Base-by-base conservation (phyloP, 164 flowering plant species). In the Vitis rupestris region DNA sequence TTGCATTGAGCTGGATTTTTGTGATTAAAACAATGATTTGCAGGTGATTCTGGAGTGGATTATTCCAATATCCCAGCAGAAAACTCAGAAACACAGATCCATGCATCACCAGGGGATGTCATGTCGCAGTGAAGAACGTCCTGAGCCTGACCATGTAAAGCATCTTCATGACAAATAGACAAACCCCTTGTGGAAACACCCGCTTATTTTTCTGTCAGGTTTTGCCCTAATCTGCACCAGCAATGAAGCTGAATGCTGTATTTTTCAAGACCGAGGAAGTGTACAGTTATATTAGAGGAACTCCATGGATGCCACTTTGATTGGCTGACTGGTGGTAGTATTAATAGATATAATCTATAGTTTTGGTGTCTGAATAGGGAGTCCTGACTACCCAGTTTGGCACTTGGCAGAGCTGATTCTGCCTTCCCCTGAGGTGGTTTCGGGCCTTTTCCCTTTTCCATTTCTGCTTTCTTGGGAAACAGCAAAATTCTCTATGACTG, bases 11-110 rank as follows among this genome's bases (percentile, higher is more conserved):
- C 50, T 31, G 56, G 8, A 12, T 8, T 31, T 31, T 75, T 14
- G 58, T 71, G 44, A 76, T 11, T 16, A n/a, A 37, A 0, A 37
- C 44, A 3, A 48, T 48, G 9, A 17, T 61, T 4, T 44, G 48
- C 14, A 90, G 95, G 86, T 81, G 86, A 83, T 75, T 82, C 87
- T 61, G 76, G 52, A 8, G 52, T 81, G 62, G 86, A 90, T 59
- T 82, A 79, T 29, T 64, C 85, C 11, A 82, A 70, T 48, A 48
- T 50, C 23, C 50, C 80, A 31, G 53, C 15, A 11, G 76, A 78
- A 49, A 76, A 73, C 63, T 37, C 62, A 47, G 82, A 71, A 48
- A 50, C 66, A 29, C 78, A 54, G 8, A 59, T 69, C 70, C 75
- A 57, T 44, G 29, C 66, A 12, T 52, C 83, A 68, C 66, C 84